Evolutionary conservation across 805 yeast genomes (phyloP).

Genomic region (Kodamaea laetipori): DNA sequence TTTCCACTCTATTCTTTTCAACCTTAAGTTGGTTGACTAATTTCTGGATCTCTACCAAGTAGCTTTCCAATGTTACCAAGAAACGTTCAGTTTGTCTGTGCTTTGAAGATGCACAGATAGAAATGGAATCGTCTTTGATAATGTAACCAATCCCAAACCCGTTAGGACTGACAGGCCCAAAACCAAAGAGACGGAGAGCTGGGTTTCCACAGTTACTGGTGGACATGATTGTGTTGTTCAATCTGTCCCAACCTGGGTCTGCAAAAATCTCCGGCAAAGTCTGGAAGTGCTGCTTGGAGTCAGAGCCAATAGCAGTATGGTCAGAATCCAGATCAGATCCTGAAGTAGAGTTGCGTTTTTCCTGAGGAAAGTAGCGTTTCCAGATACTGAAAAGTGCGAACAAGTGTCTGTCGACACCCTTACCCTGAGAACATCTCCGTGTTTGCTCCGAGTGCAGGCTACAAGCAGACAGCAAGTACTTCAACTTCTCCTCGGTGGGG

Average conservation of each 20-base stretch:
- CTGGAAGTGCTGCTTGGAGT: constrained; percentile 20
- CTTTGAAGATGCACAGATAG: constrained; percentile 58
- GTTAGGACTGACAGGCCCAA: constrained; percentile 58
- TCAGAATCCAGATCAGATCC: constrained; percentile 25
- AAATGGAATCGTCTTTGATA: constrained; percentile 52
- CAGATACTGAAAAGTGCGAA: constrained; percentile 87
- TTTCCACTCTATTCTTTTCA: constrained; percentile 9
- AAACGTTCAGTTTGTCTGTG: constrained; percentile 62
- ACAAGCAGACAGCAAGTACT: constrained; percentile 69
- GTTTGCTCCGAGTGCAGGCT: constrained; percentile 67
- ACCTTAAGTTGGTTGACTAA: constrained; percentile 30
- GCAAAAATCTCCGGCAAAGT: constrained; percentile 74
- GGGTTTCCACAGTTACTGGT: constrained; percentile 65
- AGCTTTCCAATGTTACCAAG: constrained; percentile 53
- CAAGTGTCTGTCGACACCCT: constrained; percentile 91
- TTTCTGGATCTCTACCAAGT: constrained; percentile 47
- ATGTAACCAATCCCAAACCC: constrained; percentile 63
- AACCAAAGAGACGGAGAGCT: constrained; percentile 57
- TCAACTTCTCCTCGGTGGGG: constrained; percentile 59
- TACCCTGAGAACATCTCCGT: constrained; percentile 67
- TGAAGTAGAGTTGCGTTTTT: constrained; percentile 3
- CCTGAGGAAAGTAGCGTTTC: constrained; percentile 55
- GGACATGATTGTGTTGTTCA: constrained; percentile 77
- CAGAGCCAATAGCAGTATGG: constrained; percentile 29
- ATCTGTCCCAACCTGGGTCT: constrained; percentile 84